phyloP scores from a whole-genome alignment of 768 basidiomycete species.

The Suillus ampliporus region DNA sequence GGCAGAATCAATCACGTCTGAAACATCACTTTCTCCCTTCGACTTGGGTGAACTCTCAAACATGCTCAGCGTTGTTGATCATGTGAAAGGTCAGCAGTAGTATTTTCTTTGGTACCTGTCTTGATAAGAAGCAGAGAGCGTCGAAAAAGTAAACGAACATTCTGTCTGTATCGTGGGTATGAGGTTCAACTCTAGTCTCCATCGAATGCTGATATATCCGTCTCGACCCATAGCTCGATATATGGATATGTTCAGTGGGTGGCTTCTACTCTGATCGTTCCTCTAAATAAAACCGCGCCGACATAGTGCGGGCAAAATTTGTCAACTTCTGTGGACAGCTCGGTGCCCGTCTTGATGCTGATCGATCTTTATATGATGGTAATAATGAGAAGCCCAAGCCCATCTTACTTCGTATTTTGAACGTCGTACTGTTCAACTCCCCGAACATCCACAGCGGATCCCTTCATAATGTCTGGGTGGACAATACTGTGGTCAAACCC shows the following conservation, averaged over 20 bases:
- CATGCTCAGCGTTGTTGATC: conserved; percentile 37
- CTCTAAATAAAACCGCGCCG: background rate
- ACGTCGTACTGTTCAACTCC: conserved; percentile 47
- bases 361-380: conserved; percentile 28
- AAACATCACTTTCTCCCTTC: conserved; percentile 45
- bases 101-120: background rate
- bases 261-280: background rate
- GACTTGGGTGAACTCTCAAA: conserved; percentile 41
- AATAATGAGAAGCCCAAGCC: background rate
- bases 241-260: conserved; percentile 14
- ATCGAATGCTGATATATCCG: background rate
- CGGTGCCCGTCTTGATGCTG: conserved; percentile 39
- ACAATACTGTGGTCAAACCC: conserved; percentile 43
- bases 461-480: conserved; percentile 51
- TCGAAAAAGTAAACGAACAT: conserved; percentile 12
- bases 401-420: background rate
- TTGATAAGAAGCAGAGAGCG: conserved; percentile 9
- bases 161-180: conserved; percentile 16
- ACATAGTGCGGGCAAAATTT: conserved; percentile 34
- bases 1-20: conserved; percentile 46
- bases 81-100: conserved; percentile 37
- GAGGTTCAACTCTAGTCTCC: background rate
- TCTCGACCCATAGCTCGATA: conserved; percentile 9
- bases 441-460: conserved; percentile 49
- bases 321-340: conserved; percentile 44